Evolutionary conservation across 306 rosid species (phyloP), one percentile per base, ranked within the genome.

Genomic region (Argentina anserina): DNA sequence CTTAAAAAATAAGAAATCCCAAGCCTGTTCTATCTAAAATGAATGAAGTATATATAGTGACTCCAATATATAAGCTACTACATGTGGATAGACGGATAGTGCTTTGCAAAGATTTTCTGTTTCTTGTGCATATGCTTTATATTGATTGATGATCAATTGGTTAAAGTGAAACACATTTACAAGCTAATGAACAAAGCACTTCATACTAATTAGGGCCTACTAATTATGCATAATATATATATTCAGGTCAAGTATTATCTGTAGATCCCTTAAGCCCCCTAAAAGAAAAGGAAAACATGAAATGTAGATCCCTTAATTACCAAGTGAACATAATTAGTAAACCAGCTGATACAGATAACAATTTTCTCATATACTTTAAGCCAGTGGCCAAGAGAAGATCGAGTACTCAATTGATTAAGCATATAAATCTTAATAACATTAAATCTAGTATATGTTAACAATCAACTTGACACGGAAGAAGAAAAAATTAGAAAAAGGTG

Each of bases 81-180:
- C 69, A 64, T 66, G 76, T 47, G 78, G 53, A 74, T 74, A 76
- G 65, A 74, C 42, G 78, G 53, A 74, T 74, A 76, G 65, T 36
- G 75, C 41, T 52, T 55, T 41, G 52, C 52, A 53, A 70, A 8
- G n/a, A 52, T 26, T 53, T 25, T 70, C 65, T 9, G 11, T 70
- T 25, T 70, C 28, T 21, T 69, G 21, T 23, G 21, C 63, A n/a
- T n/a, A n/a, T n/a, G n/a, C 21, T 50, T 69, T 34, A 34, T 29
- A 53, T 17, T 71, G 53, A 40, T 55, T 53, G 29, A 71, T 39
- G 40, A 71, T 55, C 55, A 26, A 55, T 55, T 36, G 58, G 65
- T 26, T 71, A 71, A 70, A 21, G 75, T 37, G 17, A 71, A 71
- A 39, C 53, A 55, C 28, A 71, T 23, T 71, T 49, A 62, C 72